These are phyloP conservation scores for Ogataea sp. DNA, from an alignment of 805 yeast species.

Conservation along the genomic window DNA sequence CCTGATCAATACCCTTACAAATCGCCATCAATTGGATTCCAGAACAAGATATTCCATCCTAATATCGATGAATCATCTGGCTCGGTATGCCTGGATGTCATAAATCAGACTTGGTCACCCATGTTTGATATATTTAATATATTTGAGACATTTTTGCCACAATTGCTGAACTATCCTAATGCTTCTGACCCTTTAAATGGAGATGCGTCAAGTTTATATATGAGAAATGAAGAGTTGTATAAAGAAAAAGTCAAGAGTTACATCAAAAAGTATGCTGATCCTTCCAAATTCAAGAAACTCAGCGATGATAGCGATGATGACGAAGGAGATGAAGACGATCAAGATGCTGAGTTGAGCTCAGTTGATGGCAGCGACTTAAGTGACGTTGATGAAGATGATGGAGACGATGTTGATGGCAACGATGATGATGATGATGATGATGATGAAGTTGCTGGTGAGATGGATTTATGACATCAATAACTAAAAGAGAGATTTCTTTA, in stretches of 20 bases:
- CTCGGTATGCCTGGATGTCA: conserved; percentile 90
- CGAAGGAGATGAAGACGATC: conserved; percentile 16
- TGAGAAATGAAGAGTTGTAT: conserved; percentile 60
- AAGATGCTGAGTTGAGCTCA: too few relatives aligned
- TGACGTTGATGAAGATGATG: conserved; percentile 16
- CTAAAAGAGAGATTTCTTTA: too few relatives aligned
- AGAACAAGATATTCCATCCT: conserved; percentile 88
- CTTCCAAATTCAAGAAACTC: conserved; percentile 21
- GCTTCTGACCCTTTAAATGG: conserved; percentile 91
- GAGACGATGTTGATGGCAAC: conserved; percentile 13
- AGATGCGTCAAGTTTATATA: conserved; percentile 76
- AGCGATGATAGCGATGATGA: conserved; percentile 14
- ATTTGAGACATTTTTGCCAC: conserved; percentile 90
- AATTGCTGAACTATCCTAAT: conserved; percentile 83
- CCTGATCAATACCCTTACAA: conserved; percentile 95
- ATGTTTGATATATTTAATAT: conserved; percentile 89
- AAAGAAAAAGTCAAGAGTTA: conserved; percentile 63
- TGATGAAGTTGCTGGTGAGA: conserved; percentile 26
- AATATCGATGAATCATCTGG: conserved; percentile 89
- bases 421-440: conserved; percentile 14
- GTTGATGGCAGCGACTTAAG: conserved; percentile 7
- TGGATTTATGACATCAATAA: conserved; percentile 17
- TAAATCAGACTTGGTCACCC: conserved; percentile 97
- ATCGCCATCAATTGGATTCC: conserved; percentile 92
- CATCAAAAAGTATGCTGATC: conserved; percentile 60